Evolutionary conservation across 176 grass and related monocot genomes (phyloP), one percentile per base, ranked within the genome.

Genomic region (Oropetium thomaeum): DNA sequence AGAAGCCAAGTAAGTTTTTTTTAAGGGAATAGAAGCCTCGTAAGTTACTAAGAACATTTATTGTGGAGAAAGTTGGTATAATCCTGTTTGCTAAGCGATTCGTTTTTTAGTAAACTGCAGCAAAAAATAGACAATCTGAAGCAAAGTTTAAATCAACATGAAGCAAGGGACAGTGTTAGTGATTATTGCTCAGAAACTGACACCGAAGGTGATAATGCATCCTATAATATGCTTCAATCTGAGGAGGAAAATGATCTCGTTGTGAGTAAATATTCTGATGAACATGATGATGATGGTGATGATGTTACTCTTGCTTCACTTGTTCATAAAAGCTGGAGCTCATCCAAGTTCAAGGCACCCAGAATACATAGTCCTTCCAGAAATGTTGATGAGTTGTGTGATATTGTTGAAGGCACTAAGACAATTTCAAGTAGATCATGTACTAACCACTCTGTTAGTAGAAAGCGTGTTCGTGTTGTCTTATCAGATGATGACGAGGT

Each of bases 401-500:
- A 80, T 71, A 59, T 67, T 34, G 87, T 59, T 64, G 80, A 77
- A 64, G 42, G 14, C 33, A 58, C 47, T 49, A 76, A 35, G 30
- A 61, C 71, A 77, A 74, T 62, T 81, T 85, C 74, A 71, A 79
- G 31, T 74, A 87, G 65, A 79, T 79, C 65, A 41, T 63, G 22
- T 67, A 54, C 49, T 75, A 77, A 87, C 79, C 84, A 87, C 33
- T 80, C 62, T 47, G 64, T 80, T 84, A 78, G 86, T 76, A 84
- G 86, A 77, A 98, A 92, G 77, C 91, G 91, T 85, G 63, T 73
- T 45, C 90, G 91, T 37, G 79, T 98, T 53, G 73, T 98, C 73
- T 64, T 98, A 68, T 94, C 95, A 60, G 95, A 98, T 83, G 95
- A 98, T 81, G 95, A 97, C 78, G 94, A 98, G 87, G 70, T 75